A percentile compares a stretch with the other conserved stretches of the same genome.
Evolutionary conservation across 768 basidiomycete genomes (phyloP).

Genomic region (Mycena leptocephala): DNA sequence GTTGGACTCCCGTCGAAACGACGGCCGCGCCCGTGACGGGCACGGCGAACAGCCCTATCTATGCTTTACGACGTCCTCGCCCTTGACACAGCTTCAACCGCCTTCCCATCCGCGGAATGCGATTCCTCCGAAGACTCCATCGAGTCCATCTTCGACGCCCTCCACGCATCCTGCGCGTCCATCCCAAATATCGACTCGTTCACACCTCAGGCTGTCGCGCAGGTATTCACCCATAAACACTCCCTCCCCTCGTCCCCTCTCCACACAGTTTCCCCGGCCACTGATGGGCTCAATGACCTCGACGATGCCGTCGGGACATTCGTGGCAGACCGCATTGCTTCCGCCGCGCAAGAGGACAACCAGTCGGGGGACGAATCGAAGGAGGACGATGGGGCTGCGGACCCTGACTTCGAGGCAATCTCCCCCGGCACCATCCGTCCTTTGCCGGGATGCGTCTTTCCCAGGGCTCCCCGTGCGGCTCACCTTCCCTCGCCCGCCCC

Average conservation of each 20-base stretch:
- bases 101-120: background rate
- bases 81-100: background rate
- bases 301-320: background rate
- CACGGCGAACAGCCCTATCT: too few relatives aligned
- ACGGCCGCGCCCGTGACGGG: too few relatives aligned
- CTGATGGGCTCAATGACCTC: too few relatives aligned
- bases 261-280: background rate
- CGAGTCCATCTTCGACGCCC: background rate
- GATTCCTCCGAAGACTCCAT: background rate
- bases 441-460: background rate
- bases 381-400: background rate
- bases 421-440: background rate
- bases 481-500: background rate
- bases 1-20: too few relatives aligned
- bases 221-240: background rate
- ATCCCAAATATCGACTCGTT: background rate
- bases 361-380: background rate
- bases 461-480: background rate
- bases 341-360: too few relatives aligned
- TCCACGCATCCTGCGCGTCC: background rate
- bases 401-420: background rate
- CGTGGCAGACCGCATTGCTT: background rate
- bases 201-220: background rate
- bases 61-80: background rate
- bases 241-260: background rate